Percentiles rank a stretch among this genome's conserved stretches.
Conservation (phyloP, 352 stramenopile species). For the Globisporangium okanoganense region DNA sequence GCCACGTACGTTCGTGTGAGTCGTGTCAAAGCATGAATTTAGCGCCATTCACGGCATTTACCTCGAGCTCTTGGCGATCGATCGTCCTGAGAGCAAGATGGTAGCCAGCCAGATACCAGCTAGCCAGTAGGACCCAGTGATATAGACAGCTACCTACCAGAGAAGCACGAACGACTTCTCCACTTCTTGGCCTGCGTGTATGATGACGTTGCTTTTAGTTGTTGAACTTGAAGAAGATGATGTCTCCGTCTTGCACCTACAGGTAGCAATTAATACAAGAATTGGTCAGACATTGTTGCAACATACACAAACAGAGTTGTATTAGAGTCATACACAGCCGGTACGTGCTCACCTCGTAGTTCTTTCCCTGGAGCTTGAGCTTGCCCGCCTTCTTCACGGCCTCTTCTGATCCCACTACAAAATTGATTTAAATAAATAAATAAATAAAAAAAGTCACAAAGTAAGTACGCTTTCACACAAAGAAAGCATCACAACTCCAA, state of each 20-base stretch:
- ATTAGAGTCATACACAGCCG: not conserved
- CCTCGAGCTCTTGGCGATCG: not conserved
- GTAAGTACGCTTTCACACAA: not conserved
- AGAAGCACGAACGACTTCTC: no score
- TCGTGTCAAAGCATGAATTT: not conserved
- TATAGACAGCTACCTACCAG: not conserved
- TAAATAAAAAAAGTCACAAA: no score
- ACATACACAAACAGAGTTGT: not conserved
- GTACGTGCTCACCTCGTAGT: constrained; percentile 63
- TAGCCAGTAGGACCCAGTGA: not conserved
- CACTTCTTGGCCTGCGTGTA: not conserved
- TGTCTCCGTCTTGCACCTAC: constrained; percentile 78
- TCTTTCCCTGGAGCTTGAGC: constrained; percentile 89
- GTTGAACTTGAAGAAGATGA: constrained; percentile 94
- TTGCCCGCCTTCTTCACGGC: constrained; percentile 89
- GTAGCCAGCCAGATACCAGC: not conserved
- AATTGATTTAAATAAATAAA: not conserved
- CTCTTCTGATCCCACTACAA: constrained; percentile 78
- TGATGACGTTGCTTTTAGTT: constrained; percentile 65
- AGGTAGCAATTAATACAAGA: not conserved
- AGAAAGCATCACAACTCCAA: not conserved
- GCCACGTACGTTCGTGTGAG: not conserved
- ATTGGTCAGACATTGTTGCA: not conserved
- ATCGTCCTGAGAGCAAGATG: not conserved
- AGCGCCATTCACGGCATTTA: not conserved